Percentiles rank a stretch among this genome's conserved stretches.
Evolutionary conservation across 2,329 filamentous ascomycete species (phyloP).

Genomic region (Cladosporium sphaerospermum): DNA sequence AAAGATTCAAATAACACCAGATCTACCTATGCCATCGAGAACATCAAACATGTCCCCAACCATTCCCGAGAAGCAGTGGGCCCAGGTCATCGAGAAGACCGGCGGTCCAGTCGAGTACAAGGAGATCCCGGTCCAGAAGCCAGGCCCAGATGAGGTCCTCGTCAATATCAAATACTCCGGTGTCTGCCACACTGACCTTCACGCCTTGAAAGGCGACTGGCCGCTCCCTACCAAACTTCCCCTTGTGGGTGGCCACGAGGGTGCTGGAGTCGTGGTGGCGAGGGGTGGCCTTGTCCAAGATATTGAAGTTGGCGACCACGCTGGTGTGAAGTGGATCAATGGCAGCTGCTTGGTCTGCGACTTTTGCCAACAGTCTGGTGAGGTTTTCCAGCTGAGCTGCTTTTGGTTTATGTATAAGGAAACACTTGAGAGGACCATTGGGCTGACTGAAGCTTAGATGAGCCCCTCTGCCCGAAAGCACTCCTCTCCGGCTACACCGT

Average conservation of each 20-base stretch:
- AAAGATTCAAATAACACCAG: not conserved
- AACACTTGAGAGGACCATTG: no score
- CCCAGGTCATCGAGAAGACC: constrained; percentile 78
- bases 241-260: constrained; percentile 72
- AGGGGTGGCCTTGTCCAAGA: constrained; percentile 71
- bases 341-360: constrained; percentile 75
- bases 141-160: constrained; percentile 83
- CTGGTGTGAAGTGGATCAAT: constrained; percentile 88
- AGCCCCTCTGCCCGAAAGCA: constrained; percentile 72
- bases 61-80: constrained; percentile 82
- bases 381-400: constrained; percentile 43
- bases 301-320: constrained; percentile 74
- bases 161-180: constrained; percentile 86
- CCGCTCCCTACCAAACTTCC: constrained; percentile 76
- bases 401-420: no score
- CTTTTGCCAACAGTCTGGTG: constrained; percentile 74
- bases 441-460: constrained; percentile 43
- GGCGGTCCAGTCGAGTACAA: constrained; percentile 67
- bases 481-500: constrained; percentile 85
- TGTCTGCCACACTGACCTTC: constrained; percentile 82
- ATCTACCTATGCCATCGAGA: not conserved
- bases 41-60: no score
- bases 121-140: constrained; percentile 73
- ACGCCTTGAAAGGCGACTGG: constrained; percentile 85
- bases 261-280: constrained; percentile 77